Evolutionary conservation across 352 stramenopile species (phyloP).

Genomic region (Phytophthora fragariaefolia): DNA sequence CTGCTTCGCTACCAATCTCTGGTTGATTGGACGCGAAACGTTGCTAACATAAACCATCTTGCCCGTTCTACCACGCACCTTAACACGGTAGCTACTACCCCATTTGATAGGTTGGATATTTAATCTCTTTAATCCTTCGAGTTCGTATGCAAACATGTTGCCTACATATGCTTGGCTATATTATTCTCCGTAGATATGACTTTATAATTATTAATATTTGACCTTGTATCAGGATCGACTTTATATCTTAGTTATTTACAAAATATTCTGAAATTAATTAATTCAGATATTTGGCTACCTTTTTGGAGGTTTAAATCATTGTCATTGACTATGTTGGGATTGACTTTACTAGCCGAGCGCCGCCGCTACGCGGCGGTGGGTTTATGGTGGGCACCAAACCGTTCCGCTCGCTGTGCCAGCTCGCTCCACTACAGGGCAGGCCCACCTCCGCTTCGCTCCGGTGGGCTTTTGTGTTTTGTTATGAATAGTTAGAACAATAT

Average conservation of each 20-base stretch:
- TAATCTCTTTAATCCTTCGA: constrained; percentile 10
- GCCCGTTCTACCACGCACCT: background rate
- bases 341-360: too few species aligned
- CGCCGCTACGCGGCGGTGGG: too few species aligned
- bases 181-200: constrained; percentile 1
- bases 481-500: too few species aligned
- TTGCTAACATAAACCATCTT: background rate
- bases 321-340: too few species aligned
- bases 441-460: too few species aligned
- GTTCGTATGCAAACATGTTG: constrained; percentile 4
- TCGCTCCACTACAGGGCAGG: too few species aligned
- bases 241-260: constrained; percentile 4
- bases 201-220: constrained; percentile 13
- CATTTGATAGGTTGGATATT: constrained; percentile 5
- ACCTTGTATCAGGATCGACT: constrained; percentile 16
- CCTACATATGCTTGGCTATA: constrained; percentile 7
- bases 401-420: too few species aligned
- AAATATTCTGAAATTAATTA: constrained; percentile 1
- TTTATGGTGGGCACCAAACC: too few species aligned
- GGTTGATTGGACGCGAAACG: background rate
- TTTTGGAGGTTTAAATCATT: too few species aligned
- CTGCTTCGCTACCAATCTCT: background rate
- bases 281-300: background rate
- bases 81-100: constrained; percentile 8
- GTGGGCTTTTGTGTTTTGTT: too few species aligned